phyloP scores from a whole-genome alignment of 441 rosid species.

The Iberis amara region DNA sequence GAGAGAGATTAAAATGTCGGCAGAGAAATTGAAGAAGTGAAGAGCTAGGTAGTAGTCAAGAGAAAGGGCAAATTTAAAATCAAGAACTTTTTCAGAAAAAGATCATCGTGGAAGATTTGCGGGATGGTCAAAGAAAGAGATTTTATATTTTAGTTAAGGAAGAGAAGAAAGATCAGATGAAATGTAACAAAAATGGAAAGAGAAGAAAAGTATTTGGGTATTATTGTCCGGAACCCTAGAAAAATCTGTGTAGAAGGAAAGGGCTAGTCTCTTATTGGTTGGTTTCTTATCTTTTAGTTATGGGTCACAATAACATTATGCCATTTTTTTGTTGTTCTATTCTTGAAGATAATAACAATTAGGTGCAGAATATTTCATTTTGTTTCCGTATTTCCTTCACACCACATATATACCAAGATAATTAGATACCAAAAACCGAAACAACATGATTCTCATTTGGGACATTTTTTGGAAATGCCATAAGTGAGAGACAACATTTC shows the following conservation, averaged over 20 bases:
- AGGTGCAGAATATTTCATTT: too few species aligned
- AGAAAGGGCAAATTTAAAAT: neutral
- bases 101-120: neutral
- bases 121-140: neutral
- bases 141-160: neutral
- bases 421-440: too few species aligned
- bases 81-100: neutral
- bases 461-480: too few species aligned
- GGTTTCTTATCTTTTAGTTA: conserved; percentile 7
- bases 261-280: conserved; percentile 17
- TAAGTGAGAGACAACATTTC: too few species aligned
- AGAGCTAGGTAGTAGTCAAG: too few species aligned
- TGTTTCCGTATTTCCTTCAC: too few species aligned
- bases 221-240: conserved; percentile 34
- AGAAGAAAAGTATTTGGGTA: conserved; percentile 4
- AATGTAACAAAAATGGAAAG: conserved; percentile 15
- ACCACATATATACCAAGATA: too few species aligned
- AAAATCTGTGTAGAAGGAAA: conserved; percentile 23
- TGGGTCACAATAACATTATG: conserved; percentile 26
- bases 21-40: conserved; percentile 15
- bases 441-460: too few species aligned
- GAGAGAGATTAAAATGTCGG: conserved; percentile 13
- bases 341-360: too few species aligned
- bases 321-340: too few species aligned
- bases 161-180: conserved; percentile 9